Evolutionary conservation across 1,284 basidiomycete genomes (phyloP).

Genomic region (Ceratobasidium sp.): DNA sequence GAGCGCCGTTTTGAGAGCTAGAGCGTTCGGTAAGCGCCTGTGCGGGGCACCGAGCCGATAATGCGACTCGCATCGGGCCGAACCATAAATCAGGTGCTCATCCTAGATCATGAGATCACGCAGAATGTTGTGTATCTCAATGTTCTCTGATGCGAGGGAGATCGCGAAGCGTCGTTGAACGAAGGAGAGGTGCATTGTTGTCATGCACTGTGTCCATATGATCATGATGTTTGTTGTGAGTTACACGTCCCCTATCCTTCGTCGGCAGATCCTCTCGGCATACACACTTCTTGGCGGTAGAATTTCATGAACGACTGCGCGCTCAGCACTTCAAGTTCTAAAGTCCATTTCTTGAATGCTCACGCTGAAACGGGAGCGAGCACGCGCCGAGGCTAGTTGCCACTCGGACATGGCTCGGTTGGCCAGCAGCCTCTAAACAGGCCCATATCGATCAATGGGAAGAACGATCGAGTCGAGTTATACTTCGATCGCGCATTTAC

Average conservation of each 20-base stretch:
- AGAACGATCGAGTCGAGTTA: neutral
- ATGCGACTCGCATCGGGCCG: neutral
- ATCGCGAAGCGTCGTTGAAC: too few relatives aligned
- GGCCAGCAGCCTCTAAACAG: too few relatives aligned
- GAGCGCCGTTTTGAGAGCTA: too few relatives aligned
- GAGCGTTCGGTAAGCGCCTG: too few relatives aligned
- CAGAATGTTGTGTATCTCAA: too few relatives aligned
- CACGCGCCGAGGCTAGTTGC: too few relatives aligned
- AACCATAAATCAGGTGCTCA: neutral
- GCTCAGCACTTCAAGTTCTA: neutral
- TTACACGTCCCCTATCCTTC: neutral
- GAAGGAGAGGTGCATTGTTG: neutral
- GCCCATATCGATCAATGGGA: too few relatives aligned
- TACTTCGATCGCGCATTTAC: neutral
- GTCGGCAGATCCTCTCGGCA: neutral
- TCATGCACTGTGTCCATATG: neutral
- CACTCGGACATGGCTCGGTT: too few relatives aligned
- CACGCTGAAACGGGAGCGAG: neutral
- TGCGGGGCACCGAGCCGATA: neutral
- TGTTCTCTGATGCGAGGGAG: too few relatives aligned
- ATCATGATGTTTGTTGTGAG: too few relatives aligned
- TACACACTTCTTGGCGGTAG: neutral
- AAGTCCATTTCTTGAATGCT: neutral
- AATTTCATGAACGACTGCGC: neutral
- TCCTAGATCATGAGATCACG: too few relatives aligned